Conservation (phyloP, 768 basidiomycete genomes). For the Phanerochaete carnosa region DNA sequence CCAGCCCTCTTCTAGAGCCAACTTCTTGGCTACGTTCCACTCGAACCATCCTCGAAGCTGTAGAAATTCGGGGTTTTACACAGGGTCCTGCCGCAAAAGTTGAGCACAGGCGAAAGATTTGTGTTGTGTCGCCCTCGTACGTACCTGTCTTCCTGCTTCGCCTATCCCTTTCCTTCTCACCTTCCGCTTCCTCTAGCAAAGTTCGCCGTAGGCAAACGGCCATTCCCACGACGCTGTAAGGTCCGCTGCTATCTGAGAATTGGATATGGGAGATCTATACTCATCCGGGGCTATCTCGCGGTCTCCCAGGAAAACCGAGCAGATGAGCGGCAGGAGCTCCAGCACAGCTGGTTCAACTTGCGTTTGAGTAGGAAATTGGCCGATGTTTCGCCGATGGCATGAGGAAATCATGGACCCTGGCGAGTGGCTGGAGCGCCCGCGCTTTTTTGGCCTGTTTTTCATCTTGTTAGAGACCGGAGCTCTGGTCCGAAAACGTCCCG, state of each 20-base stretch:
- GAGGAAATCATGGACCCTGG: not conserved
- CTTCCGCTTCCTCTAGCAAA: not conserved
- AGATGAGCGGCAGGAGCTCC: not conserved
- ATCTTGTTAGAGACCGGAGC: not conserved
- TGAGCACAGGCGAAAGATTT: not conserved
- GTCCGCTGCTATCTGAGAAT: not conserved
- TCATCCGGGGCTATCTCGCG: constrained; percentile 5
- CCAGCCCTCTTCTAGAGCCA: not conserved
- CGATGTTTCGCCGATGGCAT: constrained; percentile 3
- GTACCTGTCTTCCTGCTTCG: not conserved
- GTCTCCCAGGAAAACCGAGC: not conserved
- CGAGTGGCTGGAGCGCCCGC: not conserved
- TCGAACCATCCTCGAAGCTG: not conserved
- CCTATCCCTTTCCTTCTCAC: not conserved
- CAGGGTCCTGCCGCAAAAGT: not conserved
- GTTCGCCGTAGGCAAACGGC: not conserved
- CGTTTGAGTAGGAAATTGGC: constrained; percentile 7
- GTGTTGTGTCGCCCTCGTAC: not conserved
- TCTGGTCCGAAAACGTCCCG: not conserved
- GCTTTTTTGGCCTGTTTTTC: not conserved
- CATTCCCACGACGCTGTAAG: not conserved
- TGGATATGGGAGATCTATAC: not conserved
- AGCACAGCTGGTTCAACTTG: not conserved
- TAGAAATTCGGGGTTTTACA: not conserved
- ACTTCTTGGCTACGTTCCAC: not conserved